Evolutionary conservation across 768 basidiomycete genomes (phyloP).

Genomic region (Phaeotremella skinneri): DNA sequence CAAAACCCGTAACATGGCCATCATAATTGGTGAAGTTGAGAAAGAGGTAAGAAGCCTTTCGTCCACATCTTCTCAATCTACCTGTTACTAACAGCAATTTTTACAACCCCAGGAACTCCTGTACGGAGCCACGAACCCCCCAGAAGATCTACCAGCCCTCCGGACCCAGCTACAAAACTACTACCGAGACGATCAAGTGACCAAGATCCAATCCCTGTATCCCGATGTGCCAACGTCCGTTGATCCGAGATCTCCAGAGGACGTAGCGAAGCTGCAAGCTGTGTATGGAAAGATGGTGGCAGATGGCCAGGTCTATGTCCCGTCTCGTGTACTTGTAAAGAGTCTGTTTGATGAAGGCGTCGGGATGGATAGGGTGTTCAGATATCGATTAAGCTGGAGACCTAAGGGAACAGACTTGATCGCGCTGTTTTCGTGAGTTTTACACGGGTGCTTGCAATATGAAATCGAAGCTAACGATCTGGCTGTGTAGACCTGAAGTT

Average conservation of each 20-base stretch:
- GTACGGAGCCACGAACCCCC: conserved; percentile 3
- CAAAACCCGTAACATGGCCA: conserved; percentile 21
- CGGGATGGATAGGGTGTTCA: conserved; percentile 10
- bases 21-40: conserved; percentile 18
- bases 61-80: background rate
- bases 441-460: background rate
- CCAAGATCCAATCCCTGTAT: conserved; percentile 8
- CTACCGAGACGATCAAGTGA: background rate
- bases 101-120: background rate
- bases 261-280: conserved; percentile 11
- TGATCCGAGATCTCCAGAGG: conserved; percentile 1
- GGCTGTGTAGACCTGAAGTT: background rate
- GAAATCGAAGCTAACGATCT: too few relatives aligned
- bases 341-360: conserved; percentile 15
- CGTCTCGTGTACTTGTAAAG: conserved; percentile 12
- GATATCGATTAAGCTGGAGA: conserved; percentile 19
- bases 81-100: too few relatives aligned
- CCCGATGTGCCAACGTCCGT: background rate
- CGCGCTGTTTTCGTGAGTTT: background rate
- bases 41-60: conserved; percentile 12
- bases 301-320: conserved; percentile 22
- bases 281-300: conserved; percentile 17
- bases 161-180: conserved; percentile 3
- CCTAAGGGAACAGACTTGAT: conserved; percentile 4
- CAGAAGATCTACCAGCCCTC: background rate